These are phyloP conservation scores for Primulina huaijiensis DNA, from an alignment of 257 asterid genomes.

Conservation along the genomic window DNA sequence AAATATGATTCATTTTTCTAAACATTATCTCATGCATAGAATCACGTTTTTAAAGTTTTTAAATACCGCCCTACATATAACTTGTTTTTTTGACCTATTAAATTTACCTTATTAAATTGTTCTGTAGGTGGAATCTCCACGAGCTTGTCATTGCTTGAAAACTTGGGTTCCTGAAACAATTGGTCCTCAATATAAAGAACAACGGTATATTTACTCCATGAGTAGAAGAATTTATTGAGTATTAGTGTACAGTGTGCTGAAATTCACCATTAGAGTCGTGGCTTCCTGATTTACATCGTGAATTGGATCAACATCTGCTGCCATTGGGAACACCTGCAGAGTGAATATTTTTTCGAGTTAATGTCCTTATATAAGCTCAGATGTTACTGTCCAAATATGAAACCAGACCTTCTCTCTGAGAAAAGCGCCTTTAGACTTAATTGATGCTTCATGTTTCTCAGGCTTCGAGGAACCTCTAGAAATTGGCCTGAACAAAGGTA, in stretches of 20 bases:
- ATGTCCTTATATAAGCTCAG: constrained; percentile 1
- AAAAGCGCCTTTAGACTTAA: constrained; percentile 20
- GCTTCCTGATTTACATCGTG: constrained; percentile 23
- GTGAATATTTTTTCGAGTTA: neutral
- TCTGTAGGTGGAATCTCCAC: constrained; percentile 45
- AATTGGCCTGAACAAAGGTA: constrained; percentile 33
- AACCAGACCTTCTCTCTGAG: constrained; percentile 32
- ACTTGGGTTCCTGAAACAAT: constrained; percentile 42
- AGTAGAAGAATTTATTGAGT: constrained; percentile 5
- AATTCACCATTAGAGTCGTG: constrained; percentile 16
- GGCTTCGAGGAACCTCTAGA: constrained; percentile 25
- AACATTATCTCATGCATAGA: too few species aligned
- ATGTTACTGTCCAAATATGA: neutral
- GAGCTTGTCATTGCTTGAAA: constrained; percentile 28
- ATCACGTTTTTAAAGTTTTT: too few species aligned
- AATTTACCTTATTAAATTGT: constrained; percentile 53
- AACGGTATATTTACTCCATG: neutral
- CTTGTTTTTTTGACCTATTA: neutral
- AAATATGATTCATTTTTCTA: neutral
- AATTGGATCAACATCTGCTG: constrained; percentile 21
- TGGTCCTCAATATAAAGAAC: constrained; percentile 10
- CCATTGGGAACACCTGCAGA: constrained; percentile 36
- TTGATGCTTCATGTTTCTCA: constrained; percentile 29
- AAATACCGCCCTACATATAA: neutral
- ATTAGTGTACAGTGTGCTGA: neutral